Conservation (phyloP, 176 grass and related monocot species). For the Lolium perenne region DNA sequence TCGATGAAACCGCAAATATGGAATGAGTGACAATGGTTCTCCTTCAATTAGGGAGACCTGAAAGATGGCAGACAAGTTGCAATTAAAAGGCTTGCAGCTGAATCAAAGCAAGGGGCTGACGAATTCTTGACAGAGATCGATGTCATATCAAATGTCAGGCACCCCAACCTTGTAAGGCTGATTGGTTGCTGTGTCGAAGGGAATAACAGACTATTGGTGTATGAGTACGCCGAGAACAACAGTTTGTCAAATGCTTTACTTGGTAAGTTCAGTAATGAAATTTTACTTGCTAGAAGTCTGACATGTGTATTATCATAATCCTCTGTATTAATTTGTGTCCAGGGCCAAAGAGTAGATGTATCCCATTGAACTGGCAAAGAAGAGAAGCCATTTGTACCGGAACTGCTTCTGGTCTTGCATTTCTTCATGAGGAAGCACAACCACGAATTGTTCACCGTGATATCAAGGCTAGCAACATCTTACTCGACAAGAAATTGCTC, state of each 20-base stretch:
- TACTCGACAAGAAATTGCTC: conserved; percentile 57
- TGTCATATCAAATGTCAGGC: conserved; percentile 65
- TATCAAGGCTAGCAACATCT: conserved; percentile 79
- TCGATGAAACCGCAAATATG: conserved; percentile 24
- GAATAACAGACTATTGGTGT: conserved; percentile 53
- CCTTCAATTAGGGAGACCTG: conserved; percentile 46
- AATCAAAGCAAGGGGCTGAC: conserved; percentile 67
- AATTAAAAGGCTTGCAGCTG: conserved; percentile 67
- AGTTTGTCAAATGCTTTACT: conserved; percentile 67
- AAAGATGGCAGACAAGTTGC: conserved; percentile 66
- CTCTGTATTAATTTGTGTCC: conserved; percentile 32
- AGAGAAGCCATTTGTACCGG: conserved; percentile 66
- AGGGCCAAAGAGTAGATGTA: conserved; percentile 61
- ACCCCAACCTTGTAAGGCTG: conserved; percentile 76
- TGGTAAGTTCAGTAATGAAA: conserved; percentile 45
- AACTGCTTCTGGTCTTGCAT: conserved; percentile 68
- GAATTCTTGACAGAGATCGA: conserved; percentile 78
- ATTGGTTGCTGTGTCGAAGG: conserved; percentile 66
- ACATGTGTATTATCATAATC: conserved; percentile 17
- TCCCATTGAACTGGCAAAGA: conserved; percentile 61
- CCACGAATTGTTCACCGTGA: conserved; percentile 74
- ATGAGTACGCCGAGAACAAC: conserved; percentile 67
- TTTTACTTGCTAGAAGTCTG: conserved; percentile 33
- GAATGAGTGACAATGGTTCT: conserved; percentile 39
- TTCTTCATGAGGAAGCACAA: conserved; percentile 72